Base-by-base conservation (phyloP, 2,329 filamentous ascomycete species). In the Colletotrichum horii region DNA sequence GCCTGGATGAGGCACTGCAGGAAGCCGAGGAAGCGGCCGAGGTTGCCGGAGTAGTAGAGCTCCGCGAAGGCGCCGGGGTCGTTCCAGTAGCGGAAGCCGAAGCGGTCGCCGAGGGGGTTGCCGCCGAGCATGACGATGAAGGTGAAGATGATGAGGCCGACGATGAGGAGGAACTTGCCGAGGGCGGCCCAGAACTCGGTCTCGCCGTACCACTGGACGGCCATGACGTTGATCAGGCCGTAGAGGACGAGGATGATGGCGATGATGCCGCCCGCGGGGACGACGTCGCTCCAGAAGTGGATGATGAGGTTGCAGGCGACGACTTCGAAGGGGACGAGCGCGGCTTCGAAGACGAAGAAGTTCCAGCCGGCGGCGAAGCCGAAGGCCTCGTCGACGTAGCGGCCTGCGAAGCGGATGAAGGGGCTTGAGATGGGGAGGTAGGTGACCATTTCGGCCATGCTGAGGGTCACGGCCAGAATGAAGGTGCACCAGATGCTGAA, bases 111-210 rank as follows among this genome's bases (percentile, higher is more conserved):
- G 1, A 92, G 82, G 0, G 95, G 95, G 78, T 96, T 97, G 4
- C 94, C 95, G 9, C 95, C 95, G 1, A 97, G 85, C 93, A 97
- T 96, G 78, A 92, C 91, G 78, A 97, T 89, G 80, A 98, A 95
- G 3, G 95, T 96, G 85, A 95, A 96, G 77, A 92, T 79, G 78
- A 96, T 89, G 66, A 96, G 88, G 2, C 91, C 93, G 43, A 95
- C 84, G 75, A 94, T 94, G 66, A 96, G 88, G 3, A 96, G 79
- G 4, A 95, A 90, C 82, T 96, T 95, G 70, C 93, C 93, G 3
- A 94, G 82, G 4, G 94, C 92, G 24, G 93, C 91, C 89, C 89
- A 91, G 80, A 97, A 97, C 81, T 97, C 95, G 1, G 92, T 90
- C 83, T 95, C 94, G 60, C 94, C 94, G 74, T 94, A 96, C 88